phyloP scores from a whole-genome alignment of 352 stramenopile species.

The Phytopythium montanum region DNA sequence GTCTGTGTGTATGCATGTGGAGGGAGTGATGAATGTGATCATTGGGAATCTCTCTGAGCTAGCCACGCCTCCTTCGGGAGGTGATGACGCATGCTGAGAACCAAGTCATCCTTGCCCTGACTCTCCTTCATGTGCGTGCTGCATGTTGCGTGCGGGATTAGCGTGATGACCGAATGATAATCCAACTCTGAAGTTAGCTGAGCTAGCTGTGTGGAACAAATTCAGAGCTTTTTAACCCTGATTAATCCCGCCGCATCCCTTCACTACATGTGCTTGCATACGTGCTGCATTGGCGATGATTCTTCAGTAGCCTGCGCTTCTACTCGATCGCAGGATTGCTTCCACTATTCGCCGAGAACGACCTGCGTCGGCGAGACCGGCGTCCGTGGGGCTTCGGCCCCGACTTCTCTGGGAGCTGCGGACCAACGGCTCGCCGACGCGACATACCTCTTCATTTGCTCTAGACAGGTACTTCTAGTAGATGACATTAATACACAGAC shows the following conservation, averaged over 20 bases:
- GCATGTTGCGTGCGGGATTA: slow-evolving; percentile 26
- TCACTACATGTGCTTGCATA: slow-evolving; percentile 13
- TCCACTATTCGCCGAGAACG: slow-evolving; percentile 28
- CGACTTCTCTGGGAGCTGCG: slow-evolving; percentile 14
- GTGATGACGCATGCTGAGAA: slow-evolving; percentile 44
- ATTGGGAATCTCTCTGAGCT: slow-evolving; percentile 81
- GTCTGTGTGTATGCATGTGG: slow-evolving; percentile 8
- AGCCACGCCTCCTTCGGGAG: slow-evolving; percentile 11
- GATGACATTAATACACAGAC: neutral
- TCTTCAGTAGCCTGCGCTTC: slow-evolving; percentile 28
- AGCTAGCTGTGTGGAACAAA: slow-evolving; percentile 68
- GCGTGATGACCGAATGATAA: slow-evolving; percentile 74
- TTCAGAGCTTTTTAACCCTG: slow-evolving; percentile 85
- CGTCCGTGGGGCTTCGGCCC: slow-evolving; percentile 8
- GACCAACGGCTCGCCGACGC: slow-evolving; percentile 17
- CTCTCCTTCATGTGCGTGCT: slow-evolving; percentile 22
- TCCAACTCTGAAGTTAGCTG: slow-evolving; percentile 86
- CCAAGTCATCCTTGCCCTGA: slow-evolving; percentile 80
- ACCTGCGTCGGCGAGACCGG: slow-evolving; percentile 5
- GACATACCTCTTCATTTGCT: slow-evolving; percentile 9
- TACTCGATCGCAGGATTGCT: slow-evolving; percentile 26
- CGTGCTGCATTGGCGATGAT: slow-evolving; percentile 24
- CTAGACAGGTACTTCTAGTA: no score
- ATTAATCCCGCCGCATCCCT: slow-evolving; percentile 36
- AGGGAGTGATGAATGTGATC: slow-evolving; percentile 76